These are phyloP conservation scores for Mucor lusitanicus DNA, from an alignment of 371 early-diverging fungal species.

Conservation along the genomic window DNA sequence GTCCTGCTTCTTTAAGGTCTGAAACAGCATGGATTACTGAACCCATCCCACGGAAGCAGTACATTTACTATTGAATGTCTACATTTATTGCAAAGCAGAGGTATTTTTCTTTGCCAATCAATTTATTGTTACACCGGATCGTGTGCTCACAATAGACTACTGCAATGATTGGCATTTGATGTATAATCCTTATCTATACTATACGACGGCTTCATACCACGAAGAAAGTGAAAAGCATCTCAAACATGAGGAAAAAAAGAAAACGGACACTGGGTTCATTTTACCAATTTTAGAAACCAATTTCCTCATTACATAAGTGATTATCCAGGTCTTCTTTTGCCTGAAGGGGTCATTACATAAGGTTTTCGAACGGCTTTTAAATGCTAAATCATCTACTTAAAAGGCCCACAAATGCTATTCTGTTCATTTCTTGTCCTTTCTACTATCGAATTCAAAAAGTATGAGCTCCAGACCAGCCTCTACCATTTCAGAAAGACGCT, in stretches of 20 bases:
- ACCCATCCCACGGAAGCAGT: not conserved
- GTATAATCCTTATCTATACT: not conserved
- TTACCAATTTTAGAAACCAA: not conserved
- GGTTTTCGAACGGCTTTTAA: not conserved
- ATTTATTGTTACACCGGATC: not conserved
- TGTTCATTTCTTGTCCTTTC: not conserved
- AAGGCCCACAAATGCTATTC: not conserved
- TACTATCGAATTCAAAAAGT: not conserved
- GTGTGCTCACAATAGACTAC: not conserved
- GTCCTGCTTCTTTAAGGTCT: not conserved
- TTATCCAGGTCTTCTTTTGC: not conserved
- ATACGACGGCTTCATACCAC: not conserved
- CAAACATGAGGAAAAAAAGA: not conserved
- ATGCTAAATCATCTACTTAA: not conserved
- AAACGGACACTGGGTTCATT: not conserved
- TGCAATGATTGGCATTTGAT: not conserved
- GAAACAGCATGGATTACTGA: not conserved
- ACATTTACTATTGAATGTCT: not conserved
- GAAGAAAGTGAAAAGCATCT: not conserved
- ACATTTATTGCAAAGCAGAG: not conserved
- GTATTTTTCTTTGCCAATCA: not conserved
- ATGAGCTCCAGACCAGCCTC: not conserved
- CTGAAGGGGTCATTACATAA: not conserved
- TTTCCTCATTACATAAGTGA: not conserved
- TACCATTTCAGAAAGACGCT: constrained; percentile 7